phyloP scores from a whole-genome alignment of 2,329 filamentous ascomycete genomes.

The Aschersonia sp. region DNA sequence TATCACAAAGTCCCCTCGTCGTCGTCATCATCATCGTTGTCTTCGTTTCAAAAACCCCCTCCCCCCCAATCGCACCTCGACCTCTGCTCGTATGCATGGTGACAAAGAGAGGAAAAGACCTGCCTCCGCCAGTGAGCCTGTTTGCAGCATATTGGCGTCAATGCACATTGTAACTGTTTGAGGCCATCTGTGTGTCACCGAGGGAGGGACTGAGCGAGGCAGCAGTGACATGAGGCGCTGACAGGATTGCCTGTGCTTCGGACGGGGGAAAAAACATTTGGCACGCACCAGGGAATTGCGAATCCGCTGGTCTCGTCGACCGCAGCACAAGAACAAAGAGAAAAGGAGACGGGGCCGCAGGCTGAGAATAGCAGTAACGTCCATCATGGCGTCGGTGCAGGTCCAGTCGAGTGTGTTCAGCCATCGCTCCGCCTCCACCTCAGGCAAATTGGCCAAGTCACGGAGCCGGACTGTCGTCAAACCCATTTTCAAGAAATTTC shows the following conservation, averaged over 20 bases:
- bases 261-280: too few species aligned
- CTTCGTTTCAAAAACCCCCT: not conserved
- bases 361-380: not conserved
- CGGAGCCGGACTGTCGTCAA: constrained; percentile 36
- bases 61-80: not conserved
- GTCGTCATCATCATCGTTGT: not conserved
- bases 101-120: too few species aligned
- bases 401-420: constrained; percentile 6
- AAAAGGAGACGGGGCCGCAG: not conserved
- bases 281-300: too few species aligned
- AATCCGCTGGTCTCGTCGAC: not conserved
- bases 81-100: not conserved
- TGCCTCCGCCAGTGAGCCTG: too few species aligned
- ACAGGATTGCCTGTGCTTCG: not conserved
- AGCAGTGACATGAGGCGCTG: not conserved
- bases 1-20: not conserved
- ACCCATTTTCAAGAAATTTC: constrained; percentile 47
- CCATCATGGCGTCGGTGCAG: constrained; percentile 17
- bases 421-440: constrained; percentile 2
- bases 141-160: not conserved
- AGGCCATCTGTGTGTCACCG: not conserved
- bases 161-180: not conserved
- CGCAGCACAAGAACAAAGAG: not conserved
- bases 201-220: not conserved
- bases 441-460: constrained; percentile 25